Base-by-base conservation (phyloP, 2,329 filamentous ascomycete genomes). In the Apiospora hydei region DNA sequence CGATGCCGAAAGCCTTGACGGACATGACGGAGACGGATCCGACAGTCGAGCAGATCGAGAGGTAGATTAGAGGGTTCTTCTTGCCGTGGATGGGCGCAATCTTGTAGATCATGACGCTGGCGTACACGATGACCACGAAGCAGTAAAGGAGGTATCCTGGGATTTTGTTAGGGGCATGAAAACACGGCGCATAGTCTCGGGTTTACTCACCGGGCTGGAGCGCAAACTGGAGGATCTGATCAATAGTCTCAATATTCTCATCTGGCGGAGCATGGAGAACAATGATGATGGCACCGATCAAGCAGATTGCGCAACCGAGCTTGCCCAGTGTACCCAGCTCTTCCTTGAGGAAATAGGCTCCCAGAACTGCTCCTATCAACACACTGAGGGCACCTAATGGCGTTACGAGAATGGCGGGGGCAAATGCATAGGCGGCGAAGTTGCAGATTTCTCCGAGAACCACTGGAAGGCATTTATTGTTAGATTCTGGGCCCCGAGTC, bases 11-110 rank as follows among this genome's bases (percentile, higher is more conserved):
- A 5, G 96, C 96, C 86, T 99, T 99, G 83, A 98, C 94, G 44
- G 96, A 95, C 96, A 99, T 99, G 86, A 99, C 96, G 16, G 96
- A 98, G 74, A 99, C 93, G 70, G 95, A 98, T 78, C 96, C 96
- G 75, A 98, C 95, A 4, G 95, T 97, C 69, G 95, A 98, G 88
- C 96, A 99, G 77, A 99, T 98, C 77, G 95, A 98, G 77, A 99
- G 91, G 84, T 96, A 99, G 77, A 99, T 93, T 77, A 99, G 89
- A 13, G 96, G 96, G 81, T 98, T 99, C 84, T 93, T 95, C 87
- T 94, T 97, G 80, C 96, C 96, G 79, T 99, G 92, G 71, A 91
- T 85, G 0, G 96, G 96, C 10, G 95, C 94, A 75, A 99, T 88
- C 82, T 92, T 93, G 87, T 99, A 99, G 77, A 99, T 98, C 96